A percentile compares a stretch with the other conserved stretches of the same genome.
These are phyloP conservation scores for Fagus crenata DNA, from an alignment of 306 rosid genomes.

Conservation along the genomic window DNA sequence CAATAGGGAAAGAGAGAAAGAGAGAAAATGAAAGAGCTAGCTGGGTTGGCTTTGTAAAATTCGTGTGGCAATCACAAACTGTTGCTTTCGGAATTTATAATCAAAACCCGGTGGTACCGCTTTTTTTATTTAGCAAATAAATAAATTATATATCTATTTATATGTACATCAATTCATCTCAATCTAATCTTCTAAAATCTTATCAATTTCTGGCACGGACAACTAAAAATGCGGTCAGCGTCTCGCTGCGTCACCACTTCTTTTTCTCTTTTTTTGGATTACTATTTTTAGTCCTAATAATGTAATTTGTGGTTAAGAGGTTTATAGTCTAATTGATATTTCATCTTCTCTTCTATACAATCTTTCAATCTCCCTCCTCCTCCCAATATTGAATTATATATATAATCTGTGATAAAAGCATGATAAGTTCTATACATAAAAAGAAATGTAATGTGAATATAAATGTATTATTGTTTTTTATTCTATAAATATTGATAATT, in stretches of 20 bases:
- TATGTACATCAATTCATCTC: neutral
- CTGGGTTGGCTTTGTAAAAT: neutral
- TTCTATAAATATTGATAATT: too few species aligned
- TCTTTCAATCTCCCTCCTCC: too few species aligned
- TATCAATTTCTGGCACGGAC: neutral
- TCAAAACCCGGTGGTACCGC: neutral
- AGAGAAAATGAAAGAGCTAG: neutral
- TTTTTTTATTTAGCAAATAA: neutral
- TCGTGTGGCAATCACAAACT: too few species aligned
- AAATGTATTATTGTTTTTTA: too few species aligned
- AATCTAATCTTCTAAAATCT: neutral
- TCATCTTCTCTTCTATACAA: too few species aligned
- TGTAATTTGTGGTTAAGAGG: too few species aligned
- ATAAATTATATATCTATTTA: neutral
- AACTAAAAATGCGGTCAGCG: neutral
- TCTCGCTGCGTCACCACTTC: neutral
- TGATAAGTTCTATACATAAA: too few species aligned
- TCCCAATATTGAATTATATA: too few species aligned
- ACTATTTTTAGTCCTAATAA: neutral
- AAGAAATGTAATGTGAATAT: too few species aligned
- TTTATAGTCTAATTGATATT: too few species aligned
- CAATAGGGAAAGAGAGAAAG: conserved; percentile 9
- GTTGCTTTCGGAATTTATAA: too few species aligned
- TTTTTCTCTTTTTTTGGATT: neutral
- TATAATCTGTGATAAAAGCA: too few species aligned